These are phyloP conservation scores for Rhodotorula sp. DNA, from an alignment of 1,284 basidiomycete species.

Conservation along the genomic window DNA sequence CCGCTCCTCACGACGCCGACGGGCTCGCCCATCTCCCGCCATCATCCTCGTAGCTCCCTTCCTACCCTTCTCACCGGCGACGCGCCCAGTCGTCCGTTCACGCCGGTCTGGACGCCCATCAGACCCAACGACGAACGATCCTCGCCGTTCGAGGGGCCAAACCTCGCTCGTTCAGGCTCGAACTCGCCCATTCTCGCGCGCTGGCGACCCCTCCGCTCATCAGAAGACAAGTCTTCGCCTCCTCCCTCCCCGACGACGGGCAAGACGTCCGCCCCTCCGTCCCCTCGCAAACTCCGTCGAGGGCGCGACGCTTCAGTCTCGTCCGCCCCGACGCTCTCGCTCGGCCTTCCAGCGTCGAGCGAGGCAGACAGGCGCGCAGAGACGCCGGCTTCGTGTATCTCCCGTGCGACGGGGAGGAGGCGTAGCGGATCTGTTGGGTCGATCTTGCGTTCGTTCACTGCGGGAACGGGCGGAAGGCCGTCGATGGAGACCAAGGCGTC, in stretches of 20 bases:
- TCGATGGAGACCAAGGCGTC: too few species aligned
- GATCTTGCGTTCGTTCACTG: conserved; percentile 1
- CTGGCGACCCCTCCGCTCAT: neutral
- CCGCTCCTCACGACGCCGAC: too few species aligned
- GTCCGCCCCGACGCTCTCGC: too few species aligned
- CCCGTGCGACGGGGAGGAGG: neutral
- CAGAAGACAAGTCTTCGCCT: neutral
- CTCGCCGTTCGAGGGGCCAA: neutral
- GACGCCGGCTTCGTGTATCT: too few species aligned
- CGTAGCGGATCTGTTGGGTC: conserved; percentile 15
- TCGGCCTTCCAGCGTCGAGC: too few species aligned
- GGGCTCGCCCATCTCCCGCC: neutral
- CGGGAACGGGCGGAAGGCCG: neutral
- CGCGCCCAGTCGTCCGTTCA: neutral
- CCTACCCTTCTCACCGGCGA: conserved; percentile 1
- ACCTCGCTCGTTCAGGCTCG: neutral
- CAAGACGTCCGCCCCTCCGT: too few species aligned
- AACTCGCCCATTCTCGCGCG: neutral
- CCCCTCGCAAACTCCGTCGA: too few species aligned
- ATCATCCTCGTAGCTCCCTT: neutral
- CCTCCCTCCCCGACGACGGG: neutral
- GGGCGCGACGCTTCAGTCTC: too few species aligned
- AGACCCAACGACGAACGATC: neutral
- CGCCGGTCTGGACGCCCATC: neutral
- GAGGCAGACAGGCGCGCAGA: too few species aligned